Conservation (phyloP, 257 asterid species). For the Plantago major region DNA sequence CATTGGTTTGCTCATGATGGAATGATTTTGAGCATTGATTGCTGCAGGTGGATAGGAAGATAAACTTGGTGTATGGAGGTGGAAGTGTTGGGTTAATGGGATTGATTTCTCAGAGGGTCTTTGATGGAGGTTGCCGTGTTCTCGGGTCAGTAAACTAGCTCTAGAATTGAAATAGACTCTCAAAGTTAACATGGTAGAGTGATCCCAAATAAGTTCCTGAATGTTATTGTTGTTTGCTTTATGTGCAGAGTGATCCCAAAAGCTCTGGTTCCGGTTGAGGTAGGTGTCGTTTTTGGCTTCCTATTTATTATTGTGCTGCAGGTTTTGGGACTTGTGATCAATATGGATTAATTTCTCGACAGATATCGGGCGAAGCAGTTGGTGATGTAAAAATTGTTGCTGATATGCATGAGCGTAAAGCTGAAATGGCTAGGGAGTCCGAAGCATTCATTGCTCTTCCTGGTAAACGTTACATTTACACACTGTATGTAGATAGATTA, state of each 20-base stretch:
- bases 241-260: conserved; percentile 90
- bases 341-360: conserved; percentile 20
- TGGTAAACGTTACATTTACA: conserved; percentile 31
- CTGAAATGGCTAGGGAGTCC: conserved; percentile 87
- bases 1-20: conserved; percentile 4
- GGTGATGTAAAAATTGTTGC: conserved; percentile 90
- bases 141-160: conserved; percentile 63
- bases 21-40: conserved; percentile 20
- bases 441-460: conserved; percentile 99
- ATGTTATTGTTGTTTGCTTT: conserved; percentile 21
- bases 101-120: conserved; percentile 71
- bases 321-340: conserved; percentile 2
- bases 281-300: conserved; percentile 25
- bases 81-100: conserved; percentile 99
- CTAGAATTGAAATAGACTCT: background rate
- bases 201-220: background rate
- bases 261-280: conserved; percentile 97
- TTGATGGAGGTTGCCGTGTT: conserved; percentile 93
- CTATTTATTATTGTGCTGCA: background rate
- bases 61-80: conserved; percentile 94
- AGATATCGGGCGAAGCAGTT: conserved; percentile 93
- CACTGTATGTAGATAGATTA: background rate
- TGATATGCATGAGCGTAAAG: conserved; percentile 98
- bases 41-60: conserved; percentile 74
- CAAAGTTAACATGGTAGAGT: background rate